These are phyloP conservation scores for Psidium friedrichsthalianum DNA, from an alignment of 345 rosid genomes.

Conservation along the genomic window DNA sequence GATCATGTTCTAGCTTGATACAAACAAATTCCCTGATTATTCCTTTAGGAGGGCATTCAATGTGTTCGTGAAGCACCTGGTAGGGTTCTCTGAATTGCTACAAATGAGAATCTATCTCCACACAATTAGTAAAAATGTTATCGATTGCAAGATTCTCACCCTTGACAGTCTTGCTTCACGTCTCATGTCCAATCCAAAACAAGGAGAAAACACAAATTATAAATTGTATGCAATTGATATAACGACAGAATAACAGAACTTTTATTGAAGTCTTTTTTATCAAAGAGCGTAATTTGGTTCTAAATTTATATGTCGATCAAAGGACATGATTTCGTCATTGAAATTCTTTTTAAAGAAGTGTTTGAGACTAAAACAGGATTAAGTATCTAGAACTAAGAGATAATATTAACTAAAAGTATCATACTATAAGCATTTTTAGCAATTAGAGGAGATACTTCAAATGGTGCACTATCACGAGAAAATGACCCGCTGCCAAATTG, in stretches of 20 bases:
- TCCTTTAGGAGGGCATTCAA: too few relatives aligned
- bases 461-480: not conserved
- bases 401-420: not conserved
- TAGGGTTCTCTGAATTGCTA: not conserved
- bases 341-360: too few relatives aligned
- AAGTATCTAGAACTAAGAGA: not conserved
- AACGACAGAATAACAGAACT: not conserved
- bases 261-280: not conserved
- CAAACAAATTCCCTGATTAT: not conserved
- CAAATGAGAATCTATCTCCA: not conserved
- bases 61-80: fast-evolving
- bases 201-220: not conserved
- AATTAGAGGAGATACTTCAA: not conserved
- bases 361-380: not conserved
- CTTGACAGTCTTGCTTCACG: not conserved
- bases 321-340: too few relatives aligned
- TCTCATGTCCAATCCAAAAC: not conserved
- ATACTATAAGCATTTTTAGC: not conserved
- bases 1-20: not conserved
- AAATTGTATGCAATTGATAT: not conserved
- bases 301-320: too few relatives aligned
- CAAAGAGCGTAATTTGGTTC: not conserved
- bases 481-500: not conserved
- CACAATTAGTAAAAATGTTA: not conserved
- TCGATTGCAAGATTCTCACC: not conserved